These are phyloP conservation scores for Huntiella moniliformis DNA, from an alignment of 2,329 filamentous ascomycete genomes.

Conservation along the genomic window DNA sequence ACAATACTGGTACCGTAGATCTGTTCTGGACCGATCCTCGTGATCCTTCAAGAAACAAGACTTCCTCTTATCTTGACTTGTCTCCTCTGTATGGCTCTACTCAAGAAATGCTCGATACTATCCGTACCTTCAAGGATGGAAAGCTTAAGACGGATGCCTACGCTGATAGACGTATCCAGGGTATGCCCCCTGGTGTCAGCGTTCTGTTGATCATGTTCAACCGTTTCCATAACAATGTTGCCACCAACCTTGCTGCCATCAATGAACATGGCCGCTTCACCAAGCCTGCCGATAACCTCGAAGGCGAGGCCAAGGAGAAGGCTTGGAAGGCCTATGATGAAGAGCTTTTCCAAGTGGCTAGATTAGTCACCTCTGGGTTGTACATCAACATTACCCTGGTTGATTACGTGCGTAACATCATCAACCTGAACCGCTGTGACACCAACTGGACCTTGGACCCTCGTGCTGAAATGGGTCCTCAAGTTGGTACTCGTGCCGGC, in stretches of 20 bases:
- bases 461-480: conserved; percentile 44
- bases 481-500: conserved; percentile 32
- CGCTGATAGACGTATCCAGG: conserved; percentile 49
- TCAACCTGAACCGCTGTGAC: conserved; percentile 39
- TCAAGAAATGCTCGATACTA: conserved; percentile 43
- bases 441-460: conserved; percentile 71
- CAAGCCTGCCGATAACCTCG: conserved; percentile 33
- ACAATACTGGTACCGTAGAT: conserved; percentile 22
- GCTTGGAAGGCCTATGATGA: conserved; percentile 55
- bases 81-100: conserved; percentile 54
- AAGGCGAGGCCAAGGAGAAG: conserved; percentile 28
- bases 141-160: conserved; percentile 56
- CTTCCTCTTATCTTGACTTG: conserved; percentile 54
- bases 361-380: conserved; percentile 53
- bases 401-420: conserved; percentile 63
- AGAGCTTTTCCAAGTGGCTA: conserved; percentile 61
- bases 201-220: conserved; percentile 63
- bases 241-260: conserved; percentile 60
- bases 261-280: conserved; percentile 69
- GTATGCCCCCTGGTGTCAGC: conserved; percentile 52
- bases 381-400: conserved; percentile 64
- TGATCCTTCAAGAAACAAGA: conserved; percentile 43
- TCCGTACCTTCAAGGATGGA: conserved; percentile 53
- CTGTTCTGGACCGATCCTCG: conserved; percentile 50
- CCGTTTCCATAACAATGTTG: conserved; percentile 75